Evolutionary conservation across 169 alveolate genomes (phyloP).

Genomic region (Plasmodium relictum): DNA sequence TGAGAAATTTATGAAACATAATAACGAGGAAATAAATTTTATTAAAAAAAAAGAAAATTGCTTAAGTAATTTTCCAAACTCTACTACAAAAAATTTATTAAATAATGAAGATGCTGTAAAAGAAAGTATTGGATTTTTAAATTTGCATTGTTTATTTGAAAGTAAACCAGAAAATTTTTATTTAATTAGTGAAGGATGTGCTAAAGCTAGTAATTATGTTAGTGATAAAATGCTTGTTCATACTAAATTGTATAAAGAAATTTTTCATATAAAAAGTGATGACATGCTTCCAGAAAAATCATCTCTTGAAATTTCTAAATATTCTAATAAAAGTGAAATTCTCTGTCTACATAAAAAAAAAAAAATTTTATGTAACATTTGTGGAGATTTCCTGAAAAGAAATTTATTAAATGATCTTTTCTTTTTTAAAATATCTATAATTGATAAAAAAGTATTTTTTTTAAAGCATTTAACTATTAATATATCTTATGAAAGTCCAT

Average conservation of each 20-base stretch:
- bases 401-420: conserved; percentile 41
- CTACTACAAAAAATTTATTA: neutral
- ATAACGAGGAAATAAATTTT: neutral
- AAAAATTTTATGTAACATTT: conserved; percentile 21
- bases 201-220: conserved; percentile 65
- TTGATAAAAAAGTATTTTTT: conserved; percentile 40
- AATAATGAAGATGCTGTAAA: neutral
- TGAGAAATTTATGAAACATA: neutral
- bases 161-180: conserved; percentile 45
- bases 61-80: conserved; percentile 5
- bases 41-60: neutral
- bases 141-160: conserved; percentile 64
- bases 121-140: conserved; percentile 36
- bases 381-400: conserved; percentile 49
- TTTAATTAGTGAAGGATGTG: conserved; percentile 62
- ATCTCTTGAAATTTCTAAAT: neutral
- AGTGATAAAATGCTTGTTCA: conserved; percentile 54
- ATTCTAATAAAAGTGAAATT: conserved; percentile 4
- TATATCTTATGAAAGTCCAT: conserved; percentile 67
- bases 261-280: conserved; percentile 36
- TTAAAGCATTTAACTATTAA: conserved; percentile 37
- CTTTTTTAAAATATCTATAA: conserved; percentile 48
- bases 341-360: conserved; percentile 39
- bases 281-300: neutral
- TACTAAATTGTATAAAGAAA: conserved; percentile 62